phyloP scores from a whole-genome alignment of 768 basidiomycete species.

The Asterophora lycoperdoides region DNA sequence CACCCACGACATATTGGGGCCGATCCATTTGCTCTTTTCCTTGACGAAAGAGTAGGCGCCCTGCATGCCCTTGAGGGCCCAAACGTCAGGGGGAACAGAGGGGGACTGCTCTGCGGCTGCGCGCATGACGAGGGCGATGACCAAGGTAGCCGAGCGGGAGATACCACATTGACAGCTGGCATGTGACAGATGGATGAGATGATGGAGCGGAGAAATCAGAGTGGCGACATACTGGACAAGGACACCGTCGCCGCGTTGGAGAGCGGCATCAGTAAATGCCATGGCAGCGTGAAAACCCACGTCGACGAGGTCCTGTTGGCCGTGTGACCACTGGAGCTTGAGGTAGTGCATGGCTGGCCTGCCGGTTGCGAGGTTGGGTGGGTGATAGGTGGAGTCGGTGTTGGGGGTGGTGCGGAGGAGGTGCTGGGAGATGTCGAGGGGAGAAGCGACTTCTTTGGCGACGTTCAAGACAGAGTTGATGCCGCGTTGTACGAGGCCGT shows the following conservation, averaged over 20 bases:
- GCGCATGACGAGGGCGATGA: constrained; percentile 91
- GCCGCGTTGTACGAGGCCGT: constrained; percentile 59
- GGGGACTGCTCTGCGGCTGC: constrained; percentile 71
- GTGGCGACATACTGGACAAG: constrained; percentile 70
- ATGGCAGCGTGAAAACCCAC: constrained; percentile 78
- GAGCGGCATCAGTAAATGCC: constrained; percentile 73
- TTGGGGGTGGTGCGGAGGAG: constrained; percentile 44
- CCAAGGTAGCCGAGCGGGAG: constrained; percentile 84
- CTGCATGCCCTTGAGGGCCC: constrained; percentile 84
- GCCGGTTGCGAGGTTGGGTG: constrained; percentile 62
- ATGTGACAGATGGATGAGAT: constrained; percentile 17
- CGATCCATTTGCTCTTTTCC: constrained; percentile 80
- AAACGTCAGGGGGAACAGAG: constrained; percentile 67
- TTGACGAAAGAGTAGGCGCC: constrained; percentile 88
- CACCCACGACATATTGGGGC: constrained; percentile 93
- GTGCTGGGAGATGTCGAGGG: constrained; percentile 53
- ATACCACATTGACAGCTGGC: constrained; percentile 94
- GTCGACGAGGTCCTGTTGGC: constrained; percentile 82
- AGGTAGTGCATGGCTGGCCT: constrained; percentile 83
- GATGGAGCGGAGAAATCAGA: constrained; percentile 13
- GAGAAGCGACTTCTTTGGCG: constrained; percentile 83
- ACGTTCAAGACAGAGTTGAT: constrained; percentile 87
- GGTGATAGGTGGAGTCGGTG: constrained; percentile 53
- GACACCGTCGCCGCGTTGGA: constrained; percentile 73
- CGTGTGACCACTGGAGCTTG: constrained; percentile 90